Percentiles rank a stretch among this genome's conserved stretches.
These are phyloP conservation scores for Earliella scabrosa DNA, from an alignment of 1,284 basidiomycete genomes.

Conservation along the genomic window DNA sequence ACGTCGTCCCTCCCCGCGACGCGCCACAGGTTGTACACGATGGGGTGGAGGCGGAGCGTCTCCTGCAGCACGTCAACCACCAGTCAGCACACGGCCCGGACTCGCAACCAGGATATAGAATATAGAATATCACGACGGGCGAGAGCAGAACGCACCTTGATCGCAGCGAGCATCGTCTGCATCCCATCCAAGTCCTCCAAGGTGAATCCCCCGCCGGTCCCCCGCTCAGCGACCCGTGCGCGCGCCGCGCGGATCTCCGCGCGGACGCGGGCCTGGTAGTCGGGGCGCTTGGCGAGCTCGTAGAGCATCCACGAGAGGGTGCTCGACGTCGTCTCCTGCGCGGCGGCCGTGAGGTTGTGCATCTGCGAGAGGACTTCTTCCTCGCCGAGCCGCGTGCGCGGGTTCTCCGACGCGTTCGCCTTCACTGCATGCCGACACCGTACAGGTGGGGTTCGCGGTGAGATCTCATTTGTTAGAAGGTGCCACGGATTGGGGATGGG, in stretches of 20 bases:
- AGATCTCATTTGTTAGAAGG: neutral
- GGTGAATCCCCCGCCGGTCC: slow-evolving; percentile 29
- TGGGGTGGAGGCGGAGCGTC: slow-evolving; percentile 42
- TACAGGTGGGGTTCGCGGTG: too few species aligned
- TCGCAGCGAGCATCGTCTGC: slow-evolving; percentile 13
- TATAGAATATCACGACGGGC: too few species aligned
- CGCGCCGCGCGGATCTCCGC: slow-evolving; percentile 33
- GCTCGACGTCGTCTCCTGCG: slow-evolving; percentile 30
- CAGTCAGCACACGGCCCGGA: too few species aligned
- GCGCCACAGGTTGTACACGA: slow-evolving; percentile 34
- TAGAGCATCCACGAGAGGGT: slow-evolving; percentile 34
- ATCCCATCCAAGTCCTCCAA: slow-evolving; percentile 37
- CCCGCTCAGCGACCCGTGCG: slow-evolving; percentile 25
- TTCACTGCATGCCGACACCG: slow-evolving; percentile 44
- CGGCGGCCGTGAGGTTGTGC: slow-evolving; percentile 39
- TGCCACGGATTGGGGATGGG: too few species aligned
- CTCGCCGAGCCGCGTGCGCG: slow-evolving; percentile 47
- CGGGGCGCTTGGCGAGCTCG: slow-evolving; percentile 34
- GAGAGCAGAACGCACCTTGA: slow-evolving; percentile 5
- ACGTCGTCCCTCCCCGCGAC: slow-evolving; percentile 37
- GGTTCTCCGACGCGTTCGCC: slow-evolving; percentile 52
- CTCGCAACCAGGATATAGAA: neutral
- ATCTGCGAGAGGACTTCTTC: slow-evolving; percentile 56
- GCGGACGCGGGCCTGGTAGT: slow-evolving; percentile 31
- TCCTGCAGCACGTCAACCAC: slow-evolving; percentile 37